Evolutionary conservation across 345 rosid species (phyloP), one percentile per base, ranked within the genome.

Genomic region (Capsella bursapastoris): DNA sequence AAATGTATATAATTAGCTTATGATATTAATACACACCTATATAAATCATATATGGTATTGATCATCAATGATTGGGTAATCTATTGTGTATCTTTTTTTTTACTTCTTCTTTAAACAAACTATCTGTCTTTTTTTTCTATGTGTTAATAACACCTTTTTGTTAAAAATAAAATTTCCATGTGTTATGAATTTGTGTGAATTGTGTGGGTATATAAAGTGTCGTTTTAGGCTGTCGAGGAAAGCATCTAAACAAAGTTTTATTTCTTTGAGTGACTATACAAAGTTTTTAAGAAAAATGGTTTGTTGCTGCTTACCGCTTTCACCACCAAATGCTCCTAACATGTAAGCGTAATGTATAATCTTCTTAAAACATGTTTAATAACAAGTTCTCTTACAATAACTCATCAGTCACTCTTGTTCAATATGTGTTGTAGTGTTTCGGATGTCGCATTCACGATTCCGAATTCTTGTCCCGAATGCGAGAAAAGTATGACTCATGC

Each of bases 381-480:
- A n/a, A 1, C 45, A 64, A 44, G 2, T 5, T 56, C 2, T 55
- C 14, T 52, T 41, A 22, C 25, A 18, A 5, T 48, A 16, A 53
- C 37, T 14, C 13, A 53, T 22, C 25, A 34, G 37, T 34, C 37
- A 34, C 9, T 16, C 3, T 58, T 67, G 9, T 74, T 50, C 44
- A 1, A 49, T 69, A 2, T 15, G 66, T 41, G 63, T 41, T 61
- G 18, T 73, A 91, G 90, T 72, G 25, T 6, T 70, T 70, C 2
- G 9, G 79, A 72, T n/a, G 87, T 58, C 5, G 93, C 85, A 77
- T 83, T 70, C 66, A 78, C 72, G 51, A 82, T 86, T 16, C 80
- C 87, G 85, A 45, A 89, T 34, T 6, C 6, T 16, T 93, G 96
- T 59, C 69, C 82, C 56, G 88, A 84, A 52, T 88, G 92, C 45